phyloP scores from a whole-genome alignment of 192 early-diverging fungal genomes.

The Phycomyces nitens region DNA sequence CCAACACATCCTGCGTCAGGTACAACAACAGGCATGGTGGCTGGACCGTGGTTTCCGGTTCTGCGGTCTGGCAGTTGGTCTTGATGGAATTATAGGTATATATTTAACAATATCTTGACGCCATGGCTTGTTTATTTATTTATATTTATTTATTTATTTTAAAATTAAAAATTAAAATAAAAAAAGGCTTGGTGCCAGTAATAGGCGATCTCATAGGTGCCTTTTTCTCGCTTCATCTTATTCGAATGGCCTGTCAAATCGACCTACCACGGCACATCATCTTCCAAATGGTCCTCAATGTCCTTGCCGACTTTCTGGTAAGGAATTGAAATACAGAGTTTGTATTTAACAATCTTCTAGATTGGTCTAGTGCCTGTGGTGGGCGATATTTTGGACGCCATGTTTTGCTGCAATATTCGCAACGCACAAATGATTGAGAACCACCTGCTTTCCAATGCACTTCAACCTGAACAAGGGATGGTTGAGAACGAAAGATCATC shows the following conservation, averaged over 20 bases:
- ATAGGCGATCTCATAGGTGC: background rate
- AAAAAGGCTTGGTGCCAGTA: background rate
- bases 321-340: background rate
- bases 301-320: background rate
- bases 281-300: background rate
- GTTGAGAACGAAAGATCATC: background rate
- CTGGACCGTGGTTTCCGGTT: background rate
- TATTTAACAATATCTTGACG: too few relatives aligned
- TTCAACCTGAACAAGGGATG: background rate
- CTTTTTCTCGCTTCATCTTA: background rate
- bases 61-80: background rate
- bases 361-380: background rate
- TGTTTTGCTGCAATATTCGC: background rate
- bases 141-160: too few relatives aligned
- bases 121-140: too few relatives aligned
- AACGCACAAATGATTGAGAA: background rate
- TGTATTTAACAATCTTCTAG: too few relatives aligned
- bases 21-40: background rate
- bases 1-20: too few relatives aligned
- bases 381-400: background rate
- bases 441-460: background rate
- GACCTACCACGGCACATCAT: background rate
- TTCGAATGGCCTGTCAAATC: background rate
- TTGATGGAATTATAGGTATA: conserved; percentile 1
- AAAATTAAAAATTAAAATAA: too few relatives aligned